Evolutionary conservation across 768 basidiomycete genomes (phyloP), one percentile per base, ranked within the genome.

Genomic region (Solioccasus polychromus): DNA sequence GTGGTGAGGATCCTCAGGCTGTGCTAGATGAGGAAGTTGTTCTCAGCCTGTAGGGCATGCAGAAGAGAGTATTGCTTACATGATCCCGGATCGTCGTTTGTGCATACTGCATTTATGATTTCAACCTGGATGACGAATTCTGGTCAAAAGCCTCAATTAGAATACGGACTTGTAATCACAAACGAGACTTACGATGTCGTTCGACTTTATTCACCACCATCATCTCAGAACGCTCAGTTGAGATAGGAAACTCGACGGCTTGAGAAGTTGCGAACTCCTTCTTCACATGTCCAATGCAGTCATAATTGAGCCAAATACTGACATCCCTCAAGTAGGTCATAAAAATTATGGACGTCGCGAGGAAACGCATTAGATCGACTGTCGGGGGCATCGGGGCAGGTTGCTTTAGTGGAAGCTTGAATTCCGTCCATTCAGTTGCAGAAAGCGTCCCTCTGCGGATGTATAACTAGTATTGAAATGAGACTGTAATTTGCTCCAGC

Each of bases 281-380:
- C 28, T 70, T 73, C 38, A 93, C 62, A 28, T 69, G 74, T 17
- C 80, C 78, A 2, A 92, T 70, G 31, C 81, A 71, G 54, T 80
- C 78, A 49, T 82, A 80, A 55, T 97, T 83, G 31, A 93, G 78
- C 62, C 78, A 88, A 26, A 97, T 78, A 53, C 79, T 82, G 44
- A 96, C 80, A 61, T 83, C 74, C 14, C 72, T 69, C 9, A 98
- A 74, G 47, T 82, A 75, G 3, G 74, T 69, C 85, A 95, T 96
- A 69, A 98, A 98, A 0, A 92, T 92, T 44, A 98, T 82, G 1
- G 88, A 89, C 5, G 91, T 92, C 20, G 84, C 77, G 15, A 98
- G 74, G 64, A 98, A 96, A 11, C 88, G 80, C 17, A 86, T 80
- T 51, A 98, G 83, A 53, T 96, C 91, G 43, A 92, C 84, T 7